Base-by-base conservation (phyloP, 75 land plant genomes). In the Pseudotsuga menziesii region DNA sequence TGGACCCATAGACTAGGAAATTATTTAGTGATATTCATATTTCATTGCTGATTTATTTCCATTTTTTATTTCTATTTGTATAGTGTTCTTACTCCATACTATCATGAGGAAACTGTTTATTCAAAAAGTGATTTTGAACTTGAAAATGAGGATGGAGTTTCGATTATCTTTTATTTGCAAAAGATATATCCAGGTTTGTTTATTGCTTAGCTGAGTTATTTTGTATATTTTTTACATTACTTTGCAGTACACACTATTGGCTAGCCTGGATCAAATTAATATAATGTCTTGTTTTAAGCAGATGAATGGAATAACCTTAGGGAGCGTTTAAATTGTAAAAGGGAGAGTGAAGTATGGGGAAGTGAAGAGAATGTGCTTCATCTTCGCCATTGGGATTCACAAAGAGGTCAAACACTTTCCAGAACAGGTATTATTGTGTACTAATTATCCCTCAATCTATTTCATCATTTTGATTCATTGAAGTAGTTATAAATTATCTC, bases 121-220 rank as follows among this genome's bases (percentile, higher is more conserved):
- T 88, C 95, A 2, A 94, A 86, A 69, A 64, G 54, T 69, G 91
- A 97, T 32, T 89, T 97, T 76, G 88, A 88, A 57, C 72, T 81
- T 81, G 99, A 97, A 61, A 97, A 97, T 85, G 99, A 97, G 78
- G 99, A 97, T 82, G 99, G 99, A 44, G 80, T 97, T 4, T 97
- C 99, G 12, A 91, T 94, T 73, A 79, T 97, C 62, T 97, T 87
- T 76, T 97, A 97, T 79, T 80, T 97, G 64, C 98, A 97, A 78
- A 97, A 97, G 76, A 92, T 97, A 44, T 96, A 82, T 80, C 99
- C 99, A 92, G 99, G 97, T 94, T 12, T 55, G 72, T 27, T 48
- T 11, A 48, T 48, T 11, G 12, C 54, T 48, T 48, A 11, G 54
- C 54, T 48, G 32, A 48, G 54, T 11, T 48, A 48, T 48, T 48